phyloP scores from a whole-genome alignment of 257 asterid genomes.

The Solanum arcanum region DNA sequence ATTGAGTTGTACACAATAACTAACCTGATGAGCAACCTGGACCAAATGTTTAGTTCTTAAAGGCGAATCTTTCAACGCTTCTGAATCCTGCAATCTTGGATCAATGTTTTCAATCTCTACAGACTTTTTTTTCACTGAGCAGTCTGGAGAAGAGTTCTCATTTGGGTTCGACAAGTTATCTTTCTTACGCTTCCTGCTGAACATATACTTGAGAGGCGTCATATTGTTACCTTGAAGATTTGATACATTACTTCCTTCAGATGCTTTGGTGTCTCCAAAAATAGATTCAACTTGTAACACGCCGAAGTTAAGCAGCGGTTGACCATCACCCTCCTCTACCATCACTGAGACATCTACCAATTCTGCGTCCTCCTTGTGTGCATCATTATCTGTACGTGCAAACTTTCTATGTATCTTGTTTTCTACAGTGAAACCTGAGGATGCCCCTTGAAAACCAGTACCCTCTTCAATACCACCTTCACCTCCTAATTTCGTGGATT shows the following conservation, averaged over 20 bases:
- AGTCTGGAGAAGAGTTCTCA: constrained; percentile 7
- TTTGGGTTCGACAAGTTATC: constrained; percentile 13
- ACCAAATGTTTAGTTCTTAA: constrained; percentile 16
- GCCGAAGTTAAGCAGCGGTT: constrained; percentile 11
- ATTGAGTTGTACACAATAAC: not conserved
- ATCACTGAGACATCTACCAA: constrained; percentile 18
- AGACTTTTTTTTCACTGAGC: constrained; percentile 3
- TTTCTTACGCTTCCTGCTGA: constrained; percentile 43
- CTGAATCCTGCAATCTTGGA: constrained; percentile 5
- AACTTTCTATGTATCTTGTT: not conserved
- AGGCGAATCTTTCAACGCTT: not conserved
- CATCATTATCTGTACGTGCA: not conserved
- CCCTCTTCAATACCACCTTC: constrained; percentile 5
- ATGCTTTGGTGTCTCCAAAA: not conserved
- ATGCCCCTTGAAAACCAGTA: not conserved
- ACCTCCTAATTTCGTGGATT: constrained; percentile 10
- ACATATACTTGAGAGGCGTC: constrained; percentile 11
- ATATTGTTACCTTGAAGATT: not conserved
- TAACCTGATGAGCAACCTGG: constrained; percentile 36
- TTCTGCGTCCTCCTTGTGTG: constrained; percentile 7
- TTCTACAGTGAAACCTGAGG: not conserved
- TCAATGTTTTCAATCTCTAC: constrained; percentile 1
- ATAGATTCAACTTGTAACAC: constrained; percentile 15
- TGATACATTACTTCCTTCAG: constrained; percentile 4
- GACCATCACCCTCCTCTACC: constrained; percentile 22